Conservation (phyloP, 2,329 filamentous ascomycete species). For the Aspergillus spinulosporus region DNA sequence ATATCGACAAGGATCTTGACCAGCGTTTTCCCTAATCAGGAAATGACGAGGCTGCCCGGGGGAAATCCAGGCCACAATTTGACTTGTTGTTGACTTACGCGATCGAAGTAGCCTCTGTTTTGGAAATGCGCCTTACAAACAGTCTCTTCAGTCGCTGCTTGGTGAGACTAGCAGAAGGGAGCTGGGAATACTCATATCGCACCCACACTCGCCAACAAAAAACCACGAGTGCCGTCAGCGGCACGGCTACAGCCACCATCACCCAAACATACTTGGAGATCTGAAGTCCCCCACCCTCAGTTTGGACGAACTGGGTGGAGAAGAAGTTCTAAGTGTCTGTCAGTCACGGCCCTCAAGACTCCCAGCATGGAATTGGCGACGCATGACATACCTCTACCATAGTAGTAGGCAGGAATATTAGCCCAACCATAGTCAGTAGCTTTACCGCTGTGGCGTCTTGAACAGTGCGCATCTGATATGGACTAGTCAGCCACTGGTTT, state of each 20-base stretch:
- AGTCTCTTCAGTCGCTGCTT: background rate
- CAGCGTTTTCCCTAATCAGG: too few relatives aligned
- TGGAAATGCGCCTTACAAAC: too few relatives aligned
- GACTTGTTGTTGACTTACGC: too few relatives aligned
- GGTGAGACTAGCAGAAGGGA: too few relatives aligned
- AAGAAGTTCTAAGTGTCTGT: slow-evolving; percentile 13
- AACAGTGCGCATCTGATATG: background rate
- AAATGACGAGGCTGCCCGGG: too few relatives aligned
- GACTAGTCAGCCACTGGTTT: too few relatives aligned
- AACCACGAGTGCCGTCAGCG: slow-evolving; percentile 16
- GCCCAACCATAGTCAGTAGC: slow-evolving; percentile 15
- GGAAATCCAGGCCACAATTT: too few relatives aligned
- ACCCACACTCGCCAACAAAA: slow-evolving; percentile 13
- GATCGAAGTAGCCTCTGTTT: too few relatives aligned
- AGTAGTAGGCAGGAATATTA: slow-evolving; percentile 17
- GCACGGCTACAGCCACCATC: slow-evolving; percentile 15
- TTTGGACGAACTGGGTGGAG: slow-evolving; percentile 17
- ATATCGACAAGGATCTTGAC: too few relatives aligned
- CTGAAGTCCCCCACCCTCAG: slow-evolving; percentile 12
- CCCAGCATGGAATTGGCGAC: background rate
- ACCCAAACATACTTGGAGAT: slow-evolving; percentile 17
- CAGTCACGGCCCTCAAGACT: background rate
- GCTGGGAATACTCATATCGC: slow-evolving; percentile 1
- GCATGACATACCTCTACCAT: slow-evolving; percentile 15
- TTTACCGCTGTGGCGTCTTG: slow-evolving; percentile 16